Evolutionary conservation across 2,329 filamentous ascomycete species (phyloP).

Genomic region (Penicillium frequentans): DNA sequence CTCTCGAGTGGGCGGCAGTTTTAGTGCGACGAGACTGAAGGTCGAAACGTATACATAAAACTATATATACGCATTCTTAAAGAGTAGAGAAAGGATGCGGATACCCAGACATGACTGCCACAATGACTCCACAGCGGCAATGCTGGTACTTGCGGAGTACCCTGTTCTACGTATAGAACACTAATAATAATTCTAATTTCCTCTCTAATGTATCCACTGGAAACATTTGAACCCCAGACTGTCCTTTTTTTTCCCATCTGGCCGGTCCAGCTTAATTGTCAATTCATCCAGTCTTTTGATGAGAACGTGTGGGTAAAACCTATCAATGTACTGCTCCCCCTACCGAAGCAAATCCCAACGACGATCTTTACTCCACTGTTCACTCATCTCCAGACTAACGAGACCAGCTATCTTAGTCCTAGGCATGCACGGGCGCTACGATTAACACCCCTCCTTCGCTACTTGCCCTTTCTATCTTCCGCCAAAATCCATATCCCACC

Average conservation of each 20-base stretch:
- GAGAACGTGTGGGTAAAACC: not conserved
- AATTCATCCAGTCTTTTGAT: not conserved
- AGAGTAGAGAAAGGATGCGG: not conserved
- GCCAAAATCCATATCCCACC: constrained; percentile 7
- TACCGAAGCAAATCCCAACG: not conserved
- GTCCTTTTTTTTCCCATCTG: not conserved
- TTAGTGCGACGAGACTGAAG: not conserved
- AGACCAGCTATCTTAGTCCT: not conserved
- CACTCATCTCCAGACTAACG: not conserved
- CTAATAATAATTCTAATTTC: not conserved
- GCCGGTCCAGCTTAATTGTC: constrained; percentile 2
- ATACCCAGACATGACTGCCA: not conserved
- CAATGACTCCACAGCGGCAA: not conserved
- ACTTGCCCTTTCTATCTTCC: constrained; percentile 5
- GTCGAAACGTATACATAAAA: not conserved
- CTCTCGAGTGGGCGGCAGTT: not conserved
- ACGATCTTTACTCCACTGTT: constrained; percentile 3
- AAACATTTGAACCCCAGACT: not conserved
- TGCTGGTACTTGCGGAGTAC: not conserved
- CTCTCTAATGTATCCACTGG: not conserved
- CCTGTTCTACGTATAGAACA: not conserved
- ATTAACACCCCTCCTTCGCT: constrained; percentile 4
- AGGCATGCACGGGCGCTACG: constrained; percentile 9
- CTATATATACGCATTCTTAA: not conserved
- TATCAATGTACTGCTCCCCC: not conserved